These are phyloP conservation scores for Osmanthus fragrans DNA, from an alignment of 257 asterid species.

Conservation along the genomic window DNA sequence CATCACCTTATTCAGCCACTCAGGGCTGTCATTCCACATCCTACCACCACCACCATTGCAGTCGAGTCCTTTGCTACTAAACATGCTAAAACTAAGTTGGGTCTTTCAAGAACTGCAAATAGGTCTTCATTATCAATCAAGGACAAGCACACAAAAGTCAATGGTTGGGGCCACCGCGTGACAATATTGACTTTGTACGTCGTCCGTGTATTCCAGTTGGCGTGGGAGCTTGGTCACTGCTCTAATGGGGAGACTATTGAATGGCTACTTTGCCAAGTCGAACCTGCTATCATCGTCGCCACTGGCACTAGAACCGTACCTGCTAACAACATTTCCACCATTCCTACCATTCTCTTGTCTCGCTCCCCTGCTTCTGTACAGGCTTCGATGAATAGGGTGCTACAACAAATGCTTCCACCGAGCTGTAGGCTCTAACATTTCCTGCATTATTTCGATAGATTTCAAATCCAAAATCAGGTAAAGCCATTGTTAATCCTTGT, in stretches of 20 bases:
- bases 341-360: slow-evolving; percentile 26
- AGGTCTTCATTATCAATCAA: background rate
- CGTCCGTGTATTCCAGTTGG: slow-evolving; percentile 33
- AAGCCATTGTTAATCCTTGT: too few species aligned
- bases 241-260: slow-evolving; percentile 38
- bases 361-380: slow-evolving; percentile 4
- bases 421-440: background rate
- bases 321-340: slow-evolving; percentile 22
- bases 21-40: too few species aligned
- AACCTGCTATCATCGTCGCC: too few species aligned
- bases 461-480: too few species aligned
- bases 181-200: slow-evolving; percentile 25
- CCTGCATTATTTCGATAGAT: too few species aligned
- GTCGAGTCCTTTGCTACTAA: background rate
- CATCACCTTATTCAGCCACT: too few species aligned
- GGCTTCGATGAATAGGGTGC: slow-evolving; percentile 1
- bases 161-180: slow-evolving; percentile 37
- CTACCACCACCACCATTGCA: background rate
- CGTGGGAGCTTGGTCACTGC: slow-evolving; percentile 33
- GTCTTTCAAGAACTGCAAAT: background rate
- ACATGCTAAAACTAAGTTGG: background rate
- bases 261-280: too few species aligned
- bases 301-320: too few species aligned
- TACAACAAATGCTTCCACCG: slow-evolving; percentile 1
- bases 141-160: slow-evolving; percentile 34